A percentile compares a stretch with the other conserved stretches of the same genome.
These are phyloP conservation scores for Tricholoma furcatifolium DNA, from an alignment of 768 basidiomycete genomes.

Conservation along the genomic window DNA sequence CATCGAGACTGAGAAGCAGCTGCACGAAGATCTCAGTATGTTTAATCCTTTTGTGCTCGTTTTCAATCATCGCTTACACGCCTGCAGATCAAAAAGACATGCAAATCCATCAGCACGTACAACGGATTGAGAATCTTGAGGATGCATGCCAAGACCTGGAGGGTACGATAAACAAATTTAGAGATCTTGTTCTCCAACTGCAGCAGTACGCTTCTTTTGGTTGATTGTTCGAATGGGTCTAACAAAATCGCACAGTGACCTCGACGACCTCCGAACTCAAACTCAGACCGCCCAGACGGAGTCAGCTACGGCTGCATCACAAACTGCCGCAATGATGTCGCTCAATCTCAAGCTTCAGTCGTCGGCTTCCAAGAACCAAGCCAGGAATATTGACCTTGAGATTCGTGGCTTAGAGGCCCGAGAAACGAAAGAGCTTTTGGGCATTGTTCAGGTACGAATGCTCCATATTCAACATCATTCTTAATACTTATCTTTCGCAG, in stretches of 20 bases:
- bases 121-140: constrained; percentile 68
- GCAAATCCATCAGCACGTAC: constrained; percentile 63
- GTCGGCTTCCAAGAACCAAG: constrained; percentile 86
- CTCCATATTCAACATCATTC: background rate
- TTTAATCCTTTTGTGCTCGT: background rate
- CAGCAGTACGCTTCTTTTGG: constrained; percentile 58
- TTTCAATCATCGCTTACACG: background rate
- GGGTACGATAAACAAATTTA: constrained; percentile 85
- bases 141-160: constrained; percentile 85
- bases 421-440: constrained; percentile 77
- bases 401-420: constrained; percentile 80
- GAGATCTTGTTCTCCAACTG: constrained; percentile 83
- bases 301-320: constrained; percentile 79
- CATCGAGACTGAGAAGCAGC: constrained; percentile 84
- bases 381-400: constrained; percentile 87
- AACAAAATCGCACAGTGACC: constrained; percentile 57
- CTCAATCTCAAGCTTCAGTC: constrained; percentile 94
- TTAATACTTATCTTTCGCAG: constrained; percentile 34
- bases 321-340: constrained; percentile 92
- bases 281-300: constrained; percentile 84
- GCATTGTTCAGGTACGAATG: constrained; percentile 71
- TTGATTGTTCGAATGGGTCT: background rate
- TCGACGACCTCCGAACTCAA: constrained; percentile 79
- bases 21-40: constrained; percentile 88
- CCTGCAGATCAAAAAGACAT: constrained; percentile 64